Evolutionary conservation across 2,329 filamentous ascomycete species (phyloP).

Genomic region (Verticillium nonalfalfae): DNA sequence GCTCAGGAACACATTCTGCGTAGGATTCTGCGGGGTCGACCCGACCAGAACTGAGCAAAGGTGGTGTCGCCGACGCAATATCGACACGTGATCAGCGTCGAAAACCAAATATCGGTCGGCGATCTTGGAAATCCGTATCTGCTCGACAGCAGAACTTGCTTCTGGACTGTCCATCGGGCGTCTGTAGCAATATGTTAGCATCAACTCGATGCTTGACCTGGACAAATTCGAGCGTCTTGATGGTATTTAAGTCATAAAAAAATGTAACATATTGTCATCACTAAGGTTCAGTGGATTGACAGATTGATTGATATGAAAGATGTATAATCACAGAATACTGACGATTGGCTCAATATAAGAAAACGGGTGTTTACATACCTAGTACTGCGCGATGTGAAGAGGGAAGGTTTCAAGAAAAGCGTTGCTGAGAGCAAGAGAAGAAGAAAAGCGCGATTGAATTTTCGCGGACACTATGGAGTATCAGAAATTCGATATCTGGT

Average conservation of each 20-base stretch:
- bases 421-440: no score
- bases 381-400: conserved; percentile 2
- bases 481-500: no score
- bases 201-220: not conserved
- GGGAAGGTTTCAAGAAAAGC: not conserved
- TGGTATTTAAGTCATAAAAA: conserved; percentile 22
- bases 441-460: no score
- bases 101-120: conserved; percentile 83
- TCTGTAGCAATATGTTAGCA: not conserved
- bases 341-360: not conserved
- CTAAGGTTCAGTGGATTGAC: conserved; percentile 52
- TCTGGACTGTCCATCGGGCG: not conserved
- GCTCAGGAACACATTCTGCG: conserved; percentile 90
- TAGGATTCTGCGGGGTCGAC: conserved; percentile 83
- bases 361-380: conserved; percentile 9
- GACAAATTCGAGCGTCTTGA: no score
- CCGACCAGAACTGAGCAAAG: conserved; percentile 84
- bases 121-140: conserved; percentile 75
- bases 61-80: conserved; percentile 72
- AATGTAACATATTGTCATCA: conserved; percentile 31
- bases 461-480: no score
- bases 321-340: conserved; percentile 39
- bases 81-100: conserved; percentile 72
- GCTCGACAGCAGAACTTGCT: conserved; percentile 14
- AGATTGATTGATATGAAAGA: conserved; percentile 39